Conservation (phyloP, 2,329 filamentous ascomycete species). For the Nemania abortiva region DNA sequence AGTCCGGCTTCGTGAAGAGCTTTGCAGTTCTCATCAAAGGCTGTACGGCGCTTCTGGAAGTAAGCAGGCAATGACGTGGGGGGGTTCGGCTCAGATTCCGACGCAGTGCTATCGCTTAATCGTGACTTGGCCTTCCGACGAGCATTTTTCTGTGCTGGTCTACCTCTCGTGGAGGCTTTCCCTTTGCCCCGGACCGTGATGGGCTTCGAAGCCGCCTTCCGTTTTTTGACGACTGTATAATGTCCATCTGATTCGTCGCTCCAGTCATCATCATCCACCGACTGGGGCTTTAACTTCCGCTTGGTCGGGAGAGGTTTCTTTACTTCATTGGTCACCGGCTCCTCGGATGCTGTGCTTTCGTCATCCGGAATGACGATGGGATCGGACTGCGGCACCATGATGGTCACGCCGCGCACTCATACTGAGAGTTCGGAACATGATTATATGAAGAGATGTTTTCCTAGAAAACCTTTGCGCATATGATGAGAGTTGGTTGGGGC, state of each 20-base stretch:
- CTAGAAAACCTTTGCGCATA: neutral
- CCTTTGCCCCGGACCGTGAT: conserved; percentile 39
- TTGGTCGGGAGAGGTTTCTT: conserved; percentile 36
- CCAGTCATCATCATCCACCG: conserved; percentile 43
- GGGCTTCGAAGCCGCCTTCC: conserved; percentile 39
- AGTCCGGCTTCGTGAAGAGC: conserved; percentile 75
- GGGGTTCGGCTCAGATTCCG: conserved; percentile 57
- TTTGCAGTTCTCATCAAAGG: conserved; percentile 74
- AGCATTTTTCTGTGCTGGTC: conserved; percentile 33
- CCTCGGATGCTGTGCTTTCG: conserved; percentile 45
- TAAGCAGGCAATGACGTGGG: conserved; percentile 77
- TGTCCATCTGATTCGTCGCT: conserved; percentile 47
- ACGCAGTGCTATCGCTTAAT: conserved; percentile 50
- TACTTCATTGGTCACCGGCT: conserved; percentile 28
- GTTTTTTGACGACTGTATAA: conserved; percentile 43
- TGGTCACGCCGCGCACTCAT: conserved; percentile 22
- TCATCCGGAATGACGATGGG: conserved; percentile 47
- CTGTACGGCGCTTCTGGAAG: conserved; percentile 72
- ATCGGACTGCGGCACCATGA: conserved; percentile 40
- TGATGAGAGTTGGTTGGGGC: neutral
- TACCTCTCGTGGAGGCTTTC: conserved; percentile 36
- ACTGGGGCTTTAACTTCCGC: conserved; percentile 41
- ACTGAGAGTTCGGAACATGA: conserved; percentile 32
- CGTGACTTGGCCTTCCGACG: conserved; percentile 29
- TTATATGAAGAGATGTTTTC: conserved; percentile 8